Percentiles rank a stretch among this genome's conserved stretches.
Evolutionary conservation across 768 basidiomycete species (phyloP).

Genomic region (Hygrocybe coccinea): DNA sequence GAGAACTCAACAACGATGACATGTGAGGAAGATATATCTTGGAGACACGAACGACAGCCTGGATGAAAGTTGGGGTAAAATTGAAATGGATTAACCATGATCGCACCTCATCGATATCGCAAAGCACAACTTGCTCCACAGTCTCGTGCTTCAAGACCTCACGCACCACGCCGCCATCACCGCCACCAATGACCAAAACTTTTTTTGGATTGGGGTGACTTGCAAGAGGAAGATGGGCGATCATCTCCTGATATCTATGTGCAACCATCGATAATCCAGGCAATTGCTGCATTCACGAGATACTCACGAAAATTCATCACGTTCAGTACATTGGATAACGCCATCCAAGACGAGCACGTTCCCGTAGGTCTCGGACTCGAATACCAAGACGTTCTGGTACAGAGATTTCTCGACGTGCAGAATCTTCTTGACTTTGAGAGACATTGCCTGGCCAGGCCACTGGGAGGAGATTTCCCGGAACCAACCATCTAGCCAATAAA

Average conservation of each 20-base stretch:
- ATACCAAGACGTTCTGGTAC: constrained; percentile 97
- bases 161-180: constrained; percentile 96
- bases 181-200: constrained; percentile 96
- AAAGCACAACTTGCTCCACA: constrained; percentile 89
- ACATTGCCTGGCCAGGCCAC: constrained; percentile 98
- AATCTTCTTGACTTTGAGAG: constrained; percentile 91
- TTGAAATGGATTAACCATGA: neutral
- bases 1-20: constrained; percentile 74
- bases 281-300: neutral
- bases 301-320: constrained; percentile 97
- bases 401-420: constrained; percentile 89
- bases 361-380: constrained; percentile 94
- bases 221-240: constrained; percentile 91
- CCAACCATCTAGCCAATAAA: constrained; percentile 68
- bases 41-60: constrained; percentile 94
- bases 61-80: neutral
- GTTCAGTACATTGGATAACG: constrained; percentile 94
- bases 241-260: constrained; percentile 95
- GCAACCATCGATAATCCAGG: neutral
- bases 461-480: constrained; percentile 92
- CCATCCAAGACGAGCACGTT: constrained; percentile 95
- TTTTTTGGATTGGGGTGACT: constrained; percentile 94
- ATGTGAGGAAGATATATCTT: constrained; percentile 93
- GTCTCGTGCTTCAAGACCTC: constrained; percentile 92
- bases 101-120: constrained; percentile 92